Base-by-base conservation (phyloP, 345 rosid species). In the Moricandia moricandioides region DNA sequence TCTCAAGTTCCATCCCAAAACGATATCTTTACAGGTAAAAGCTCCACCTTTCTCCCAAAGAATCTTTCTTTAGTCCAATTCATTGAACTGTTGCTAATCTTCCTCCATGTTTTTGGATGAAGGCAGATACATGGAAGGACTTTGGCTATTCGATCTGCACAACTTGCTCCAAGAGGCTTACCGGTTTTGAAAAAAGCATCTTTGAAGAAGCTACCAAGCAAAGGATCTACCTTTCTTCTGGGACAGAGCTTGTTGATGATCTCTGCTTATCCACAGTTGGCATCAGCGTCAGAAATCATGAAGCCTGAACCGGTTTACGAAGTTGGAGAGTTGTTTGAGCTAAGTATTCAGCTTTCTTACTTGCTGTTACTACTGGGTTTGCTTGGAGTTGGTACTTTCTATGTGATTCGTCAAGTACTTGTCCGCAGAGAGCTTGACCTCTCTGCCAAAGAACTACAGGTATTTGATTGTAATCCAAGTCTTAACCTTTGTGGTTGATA, bases 341-440 rank as follows among this genome's bases (percentile, higher is more conserved):
- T 90, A 62, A 91, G 98, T 79, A 94, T 91, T 78, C 98, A 94
- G 85, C 88, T 90, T 43, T 91, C 96, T 43, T 91, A 94, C 85
- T 85, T 90, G 60, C 86, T 91, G 67, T 83, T 88, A 63, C 84
- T 94, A 4, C 75, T 91, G 17, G 95, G 86, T 52, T 86, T 91
- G 64, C 93, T 94, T 63, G 98, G 98, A 45, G 96, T 81, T 34
- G 97, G 97, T 54, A 85, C 91, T 69, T 91, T 90, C 82, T 91
- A 82, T 75, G 97, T 94, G 60, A 91, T 94, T 65, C 96, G 95
- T 74, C 98, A 91, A 82, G 98, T 91, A 73, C 91, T 91, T 80
- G 91, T 90, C 4, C 91, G 98, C 31, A 86, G 97, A 87, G 97
- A 94, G 80, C 98, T 94, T 54, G 98, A 91, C 82, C 98, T 91